phyloP scores from a whole-genome alignment of 129 eudicot species.

The Flaveria trinervia region DNA sequence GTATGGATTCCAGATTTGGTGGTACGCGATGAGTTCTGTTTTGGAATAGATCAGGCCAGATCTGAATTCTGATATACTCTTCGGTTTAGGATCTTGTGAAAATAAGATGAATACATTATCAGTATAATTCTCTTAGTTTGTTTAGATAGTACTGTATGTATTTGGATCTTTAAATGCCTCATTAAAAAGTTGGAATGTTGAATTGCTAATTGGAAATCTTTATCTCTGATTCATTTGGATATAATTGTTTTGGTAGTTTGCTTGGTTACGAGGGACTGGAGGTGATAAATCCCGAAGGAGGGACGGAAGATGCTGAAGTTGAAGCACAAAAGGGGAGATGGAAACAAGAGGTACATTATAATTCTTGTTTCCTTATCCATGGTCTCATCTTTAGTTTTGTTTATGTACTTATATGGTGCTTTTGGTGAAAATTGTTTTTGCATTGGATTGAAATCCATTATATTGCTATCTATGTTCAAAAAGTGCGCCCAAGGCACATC shows the following conservation, averaged over 20 bases:
- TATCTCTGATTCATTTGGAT: constrained; percentile 16
- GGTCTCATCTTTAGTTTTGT: neutral
- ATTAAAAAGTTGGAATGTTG: neutral
- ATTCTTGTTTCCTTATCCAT: neutral
- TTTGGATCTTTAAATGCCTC: constrained; percentile 1
- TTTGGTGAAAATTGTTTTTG: constrained; percentile 2
- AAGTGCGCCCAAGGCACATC: neutral
- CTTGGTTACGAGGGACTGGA: constrained; percentile 81
- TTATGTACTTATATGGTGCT: neutral
- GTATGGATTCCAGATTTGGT: too few species aligned
- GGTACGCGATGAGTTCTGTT: neutral
- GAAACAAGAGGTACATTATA: constrained; percentile 64
- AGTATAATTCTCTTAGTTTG: neutral
- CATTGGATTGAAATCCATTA: constrained; percentile 4
- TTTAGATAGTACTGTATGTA: neutral
- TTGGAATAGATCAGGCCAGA: neutral
- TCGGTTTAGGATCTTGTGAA: constrained; percentile 3
- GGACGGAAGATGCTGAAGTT: constrained; percentile 82
- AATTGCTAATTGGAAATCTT: neutral
- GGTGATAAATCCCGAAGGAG: constrained; percentile 86
- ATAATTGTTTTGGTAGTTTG: constrained; percentile 36
- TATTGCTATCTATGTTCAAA: neutral
- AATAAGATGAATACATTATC: neutral
- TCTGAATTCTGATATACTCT: neutral
- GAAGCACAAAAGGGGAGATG: constrained; percentile 93